A percentile compares a stretch with the other conserved stretches of the same genome.
Evolutionary conservation across 2,329 filamentous ascomycete genomes (phyloP).

Genomic region (Periconia digitata): DNA sequence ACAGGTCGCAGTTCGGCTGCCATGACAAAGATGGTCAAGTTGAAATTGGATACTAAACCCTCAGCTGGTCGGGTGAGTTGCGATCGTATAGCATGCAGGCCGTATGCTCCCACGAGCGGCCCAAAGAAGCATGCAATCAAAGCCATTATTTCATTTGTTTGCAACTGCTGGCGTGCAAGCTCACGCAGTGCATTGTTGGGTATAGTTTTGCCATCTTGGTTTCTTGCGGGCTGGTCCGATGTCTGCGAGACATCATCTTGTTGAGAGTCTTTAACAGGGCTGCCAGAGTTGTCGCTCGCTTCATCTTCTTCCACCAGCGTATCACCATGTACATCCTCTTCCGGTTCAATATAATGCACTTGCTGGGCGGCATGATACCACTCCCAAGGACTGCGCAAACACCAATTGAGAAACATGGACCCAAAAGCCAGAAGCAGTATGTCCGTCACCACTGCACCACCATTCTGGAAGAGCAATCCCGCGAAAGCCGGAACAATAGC

Average conservation of each 20-base stretch:
- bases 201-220: neutral
- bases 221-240: conserved; percentile 11
- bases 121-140: conserved; percentile 77
- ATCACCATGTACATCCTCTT: conserved; percentile 18
- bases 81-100: conserved; percentile 77
- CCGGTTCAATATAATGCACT: conserved; percentile 26
- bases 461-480: conserved; percentile 82
- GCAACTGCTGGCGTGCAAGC: conserved; percentile 63
- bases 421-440: conserved; percentile 77
- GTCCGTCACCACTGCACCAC: conserved; percentile 81
- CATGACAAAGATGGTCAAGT: conserved; percentile 85
- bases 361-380: conserved; percentile 56
- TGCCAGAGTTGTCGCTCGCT: conserved; percentile 15
- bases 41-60: conserved; percentile 87
- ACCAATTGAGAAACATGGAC: conserved; percentile 89
- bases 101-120: conserved; percentile 76
- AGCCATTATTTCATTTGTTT: conserved; percentile 72
- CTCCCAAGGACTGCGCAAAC: conserved; percentile 82
- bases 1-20: conserved; percentile 83
- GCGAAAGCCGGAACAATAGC: conserved; percentile 84
- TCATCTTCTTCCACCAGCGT: conserved; percentile 36
- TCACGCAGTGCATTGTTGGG: conserved; percentile 28
- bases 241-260: conserved; percentile 7
- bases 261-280: conserved; percentile 17
- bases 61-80: conserved; percentile 83